A percentile compares a stretch with the other conserved stretches of the same genome.
Evolutionary conservation across 2,329 filamentous ascomycete genomes (phyloP).

Genomic region (Chaetomiaceae sp.): DNA sequence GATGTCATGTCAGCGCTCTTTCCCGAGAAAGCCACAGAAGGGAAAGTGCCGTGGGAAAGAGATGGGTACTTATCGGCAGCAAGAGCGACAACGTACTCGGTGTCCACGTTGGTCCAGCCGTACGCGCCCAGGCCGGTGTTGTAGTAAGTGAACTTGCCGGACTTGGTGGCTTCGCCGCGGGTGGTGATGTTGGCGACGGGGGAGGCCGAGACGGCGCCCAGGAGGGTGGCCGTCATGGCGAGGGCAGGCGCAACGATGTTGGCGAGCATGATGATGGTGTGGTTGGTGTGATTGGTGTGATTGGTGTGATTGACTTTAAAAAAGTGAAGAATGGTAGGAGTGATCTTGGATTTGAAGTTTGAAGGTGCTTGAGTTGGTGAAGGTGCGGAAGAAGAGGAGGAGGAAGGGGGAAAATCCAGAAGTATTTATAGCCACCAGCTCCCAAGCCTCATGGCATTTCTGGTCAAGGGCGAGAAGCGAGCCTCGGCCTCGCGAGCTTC

Average conservation of each 20-base stretch:
- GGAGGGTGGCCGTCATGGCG: background rate
- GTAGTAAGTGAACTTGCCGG: constrained; percentile 64
- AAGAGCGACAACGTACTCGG: constrained; percentile 56
- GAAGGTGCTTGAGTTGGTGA: no score
- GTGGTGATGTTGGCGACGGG: background rate
- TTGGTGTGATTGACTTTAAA: background rate
- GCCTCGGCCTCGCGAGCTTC: no score
- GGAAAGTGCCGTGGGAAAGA: no score
- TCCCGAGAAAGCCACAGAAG: no score
- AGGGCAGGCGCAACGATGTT: background rate
- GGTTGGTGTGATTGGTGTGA: background rate
- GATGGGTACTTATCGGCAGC: no score
- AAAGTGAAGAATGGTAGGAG: background rate
- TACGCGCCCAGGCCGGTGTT: constrained; percentile 57
- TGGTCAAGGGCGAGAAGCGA: no score
- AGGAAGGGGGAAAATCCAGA: no score
- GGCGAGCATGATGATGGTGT: constrained; percentile 2
- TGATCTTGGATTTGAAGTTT: no score
- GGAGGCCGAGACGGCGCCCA: background rate
- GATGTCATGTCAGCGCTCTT: no score
- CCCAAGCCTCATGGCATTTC: no score
- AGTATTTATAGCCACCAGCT: no score
- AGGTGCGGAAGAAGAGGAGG: no score
- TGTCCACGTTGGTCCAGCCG: constrained; percentile 47
- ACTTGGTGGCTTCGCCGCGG: background rate